phyloP scores from a whole-genome alignment of 139 green algal species.

The Gonium pectorale region DNA sequence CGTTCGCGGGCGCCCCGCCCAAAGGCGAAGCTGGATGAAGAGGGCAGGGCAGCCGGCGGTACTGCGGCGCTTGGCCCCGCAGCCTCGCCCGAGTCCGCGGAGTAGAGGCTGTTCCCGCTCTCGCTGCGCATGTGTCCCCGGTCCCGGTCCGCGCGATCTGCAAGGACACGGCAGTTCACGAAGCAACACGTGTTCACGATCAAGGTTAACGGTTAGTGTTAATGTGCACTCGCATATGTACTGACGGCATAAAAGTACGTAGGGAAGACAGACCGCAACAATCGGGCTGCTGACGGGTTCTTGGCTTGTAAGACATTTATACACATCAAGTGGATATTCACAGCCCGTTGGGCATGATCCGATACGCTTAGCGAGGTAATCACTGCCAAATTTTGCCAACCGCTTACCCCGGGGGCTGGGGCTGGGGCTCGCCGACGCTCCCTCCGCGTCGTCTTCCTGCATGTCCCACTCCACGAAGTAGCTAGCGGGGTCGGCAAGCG shows the following conservation, averaged over 20 bases:
- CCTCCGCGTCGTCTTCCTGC: background rate
- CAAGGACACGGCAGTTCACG: too few species aligned
- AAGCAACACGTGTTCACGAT: too few species aligned
- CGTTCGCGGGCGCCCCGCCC: background rate
- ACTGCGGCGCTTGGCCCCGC: background rate
- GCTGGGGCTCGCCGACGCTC: background rate
- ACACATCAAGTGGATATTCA: too few species aligned
- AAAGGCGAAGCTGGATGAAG: background rate
- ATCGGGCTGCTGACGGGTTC: too few species aligned
- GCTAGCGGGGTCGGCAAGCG: background rate
- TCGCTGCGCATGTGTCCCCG: conserved; percentile 13
- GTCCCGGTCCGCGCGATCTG: conserved; percentile 4
- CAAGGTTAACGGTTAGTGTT: too few species aligned
- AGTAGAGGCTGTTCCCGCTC: conserved; percentile 24
- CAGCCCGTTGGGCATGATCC: too few species aligned
- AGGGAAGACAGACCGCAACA: too few species aligned
- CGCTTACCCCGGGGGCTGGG: background rate
- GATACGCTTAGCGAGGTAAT: too few species aligned
- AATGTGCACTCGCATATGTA: too few species aligned
- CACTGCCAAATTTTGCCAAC: too few species aligned
- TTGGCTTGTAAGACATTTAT: too few species aligned
- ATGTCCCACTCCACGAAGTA: conserved; percentile 25
- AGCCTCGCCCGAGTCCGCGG: background rate
- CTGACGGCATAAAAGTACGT: too few species aligned
- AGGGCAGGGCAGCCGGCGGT: background rate